Conservation (phyloP, 83 land plant species). For the Thuja plicata region DNA sequence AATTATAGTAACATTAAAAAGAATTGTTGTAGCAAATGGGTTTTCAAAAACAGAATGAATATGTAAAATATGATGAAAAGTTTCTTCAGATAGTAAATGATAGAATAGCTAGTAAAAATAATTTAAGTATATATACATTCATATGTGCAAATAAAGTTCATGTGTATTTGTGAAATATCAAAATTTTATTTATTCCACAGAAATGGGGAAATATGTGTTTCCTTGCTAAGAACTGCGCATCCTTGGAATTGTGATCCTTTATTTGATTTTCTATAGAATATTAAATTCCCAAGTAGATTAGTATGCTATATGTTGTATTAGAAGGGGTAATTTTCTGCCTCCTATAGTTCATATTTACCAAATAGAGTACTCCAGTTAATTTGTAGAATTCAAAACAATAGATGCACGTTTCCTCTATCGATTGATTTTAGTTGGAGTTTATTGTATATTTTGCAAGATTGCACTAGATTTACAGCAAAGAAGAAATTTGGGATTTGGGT, state of each 20-base stretch:
- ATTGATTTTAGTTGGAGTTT: background rate
- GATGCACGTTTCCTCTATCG: background rate
- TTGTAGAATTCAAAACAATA: background rate
- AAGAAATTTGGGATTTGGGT: background rate
- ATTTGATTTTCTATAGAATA: background rate
- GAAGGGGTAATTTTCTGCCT: background rate
- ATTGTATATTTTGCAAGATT: background rate
- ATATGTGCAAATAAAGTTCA: background rate
- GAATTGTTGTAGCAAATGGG: background rate
- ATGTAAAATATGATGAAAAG: background rate
- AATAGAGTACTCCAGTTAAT: background rate
- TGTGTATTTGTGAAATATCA: background rate
- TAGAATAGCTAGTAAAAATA: background rate
- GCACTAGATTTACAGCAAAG: background rate
- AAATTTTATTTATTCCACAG: background rate
- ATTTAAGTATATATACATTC: background rate
- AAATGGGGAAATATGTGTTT: background rate
- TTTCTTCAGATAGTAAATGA: background rate
- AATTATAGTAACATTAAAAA: background rate
- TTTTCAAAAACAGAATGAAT: background rate
- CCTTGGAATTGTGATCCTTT: background rate
- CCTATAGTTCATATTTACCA: background rate
- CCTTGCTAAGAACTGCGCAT: background rate
- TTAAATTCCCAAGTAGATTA: background rate
- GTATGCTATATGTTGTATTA: background rate